Evolutionary conservation across 768 basidiomycete genomes (phyloP).

Genomic region (Aureoboletus auriporus): DNA sequence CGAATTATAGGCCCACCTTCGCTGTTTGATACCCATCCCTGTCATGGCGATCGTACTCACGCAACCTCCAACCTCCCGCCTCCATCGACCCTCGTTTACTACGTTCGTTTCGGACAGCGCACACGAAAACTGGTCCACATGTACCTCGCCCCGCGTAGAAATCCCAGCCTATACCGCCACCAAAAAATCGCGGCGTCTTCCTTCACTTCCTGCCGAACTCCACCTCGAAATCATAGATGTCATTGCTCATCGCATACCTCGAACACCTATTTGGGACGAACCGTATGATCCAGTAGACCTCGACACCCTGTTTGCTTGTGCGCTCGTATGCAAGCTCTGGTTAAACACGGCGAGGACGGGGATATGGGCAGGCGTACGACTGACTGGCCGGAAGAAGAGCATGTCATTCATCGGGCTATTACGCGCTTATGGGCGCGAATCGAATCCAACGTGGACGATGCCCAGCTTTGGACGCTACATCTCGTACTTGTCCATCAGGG

Average conservation of each 20-base stretch:
- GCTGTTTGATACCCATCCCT: background rate
- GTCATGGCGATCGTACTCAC: conserved; percentile 13
- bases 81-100: conserved; percentile 5
- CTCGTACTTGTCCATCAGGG: conserved; percentile 21
- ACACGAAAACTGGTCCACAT: background rate
- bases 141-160: background rate
- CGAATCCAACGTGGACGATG: conserved; percentile 29
- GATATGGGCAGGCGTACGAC: conserved; percentile 23
- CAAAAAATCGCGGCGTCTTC: conserved; percentile 7
- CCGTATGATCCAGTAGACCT: conserved; percentile 16
- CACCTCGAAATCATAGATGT: conserved; percentile 28
- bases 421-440: conserved; percentile 10
- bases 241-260: conserved; percentile 16
- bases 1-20: conserved; percentile 11
- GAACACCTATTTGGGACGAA: conserved; percentile 5
- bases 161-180: conserved; percentile 1
- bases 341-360: conserved; percentile 19
- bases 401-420: conserved; percentile 19
- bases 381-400: conserved; percentile 16
- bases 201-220: conserved; percentile 27
- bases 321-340: conserved; percentile 31
- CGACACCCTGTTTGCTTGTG: conserved; percentile 20
- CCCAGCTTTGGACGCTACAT: conserved; percentile 60
- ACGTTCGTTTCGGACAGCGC: background rate
- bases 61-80: conserved; percentile 2